Base-by-base conservation (phyloP, 202 grass and related monocot genomes). In the Digitaria exilis region DNA sequence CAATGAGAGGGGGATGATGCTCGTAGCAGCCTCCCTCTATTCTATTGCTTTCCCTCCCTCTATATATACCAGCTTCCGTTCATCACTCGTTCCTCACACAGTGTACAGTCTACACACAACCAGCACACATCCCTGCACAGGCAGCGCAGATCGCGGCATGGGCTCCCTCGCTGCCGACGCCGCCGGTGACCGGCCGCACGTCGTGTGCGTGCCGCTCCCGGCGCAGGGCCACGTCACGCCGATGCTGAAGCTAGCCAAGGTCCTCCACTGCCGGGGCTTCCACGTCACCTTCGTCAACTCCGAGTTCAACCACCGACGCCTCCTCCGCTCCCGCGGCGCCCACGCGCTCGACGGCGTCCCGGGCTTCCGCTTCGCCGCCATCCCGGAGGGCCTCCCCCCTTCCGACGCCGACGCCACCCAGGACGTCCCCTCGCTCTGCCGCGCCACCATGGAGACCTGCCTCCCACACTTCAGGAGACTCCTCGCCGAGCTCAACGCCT, bases 271-370 rank as follows among this genome's bases (percentile, higher is more conserved):
- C 76, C 39, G 76, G 29, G 91, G 91, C 32, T 90, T 90, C 71
- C 87, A 90, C 49, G 12, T 93, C 77, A 93, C 90, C 71, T 93
- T 93, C 77, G 90, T 90, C 71, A 93, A 93, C 57, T 77, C 91
- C 25, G 84, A 93, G 75, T 93, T 81, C 84, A 93, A 93, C 87
- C 91, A 90, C 31, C 87, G 91, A 26, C 87, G 91, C 24, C 81
- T 90, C 81, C 91, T 93, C 59, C 91, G 87, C 63, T 84, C 91
- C 58, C 91, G 85, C 31, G 91, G 91, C 22, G 81, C 77, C 60
- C 56, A 0, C 16, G 64, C 81, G 48, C 80, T 93, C 3, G 70
- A 70, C 71, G 91, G 81, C 58, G 60, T 93, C 54, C 77, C 73
- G 7, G 66, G 75, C 1, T 90, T 90, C 84, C 87, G 83, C 24